phyloP scores from a whole-genome alignment of 2,329 filamentous ascomycete genomes.

The Venturia nashicola region DNA sequence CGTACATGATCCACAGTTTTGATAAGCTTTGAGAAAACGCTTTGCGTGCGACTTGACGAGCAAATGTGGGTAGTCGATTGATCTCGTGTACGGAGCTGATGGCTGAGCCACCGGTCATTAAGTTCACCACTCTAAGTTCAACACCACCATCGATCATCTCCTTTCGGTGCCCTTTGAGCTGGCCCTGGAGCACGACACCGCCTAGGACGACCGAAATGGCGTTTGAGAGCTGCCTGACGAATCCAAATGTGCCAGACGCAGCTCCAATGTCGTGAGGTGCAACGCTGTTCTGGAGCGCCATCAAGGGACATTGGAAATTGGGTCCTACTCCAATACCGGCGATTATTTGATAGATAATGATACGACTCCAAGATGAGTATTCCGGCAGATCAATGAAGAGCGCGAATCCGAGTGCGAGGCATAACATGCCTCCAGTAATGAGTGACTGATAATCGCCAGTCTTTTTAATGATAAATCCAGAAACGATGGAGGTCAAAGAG shows the following conservation, averaged over 20 bases:
- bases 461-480: constrained; percentile 31
- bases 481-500: constrained; percentile 47
- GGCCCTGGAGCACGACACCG: constrained; percentile 39
- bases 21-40: constrained; percentile 25
- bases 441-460: constrained; percentile 21
- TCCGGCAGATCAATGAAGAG: constrained; percentile 25
- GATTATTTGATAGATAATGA: constrained; percentile 38
- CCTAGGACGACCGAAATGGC: constrained; percentile 38
- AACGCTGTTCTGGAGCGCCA: constrained; percentile 44
- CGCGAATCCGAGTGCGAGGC: constrained; percentile 26
- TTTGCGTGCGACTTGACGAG: neutral
- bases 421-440: constrained; percentile 20
- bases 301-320: constrained; percentile 42
- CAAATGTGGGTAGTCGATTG: neutral
- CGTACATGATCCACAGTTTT: constrained; percentile 48
- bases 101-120: constrained; percentile 6
- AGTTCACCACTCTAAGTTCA: neutral
- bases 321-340: constrained; percentile 39
- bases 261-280: constrained; percentile 35
- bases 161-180: neutral
- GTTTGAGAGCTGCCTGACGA: constrained; percentile 32
- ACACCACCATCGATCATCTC: constrained; percentile 1
- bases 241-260: constrained; percentile 40
- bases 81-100: constrained; percentile 1
- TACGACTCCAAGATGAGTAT: constrained; percentile 23